phyloP scores from a whole-genome alignment of 345 rosid genomes.

The Moricandia moricandioides region DNA sequence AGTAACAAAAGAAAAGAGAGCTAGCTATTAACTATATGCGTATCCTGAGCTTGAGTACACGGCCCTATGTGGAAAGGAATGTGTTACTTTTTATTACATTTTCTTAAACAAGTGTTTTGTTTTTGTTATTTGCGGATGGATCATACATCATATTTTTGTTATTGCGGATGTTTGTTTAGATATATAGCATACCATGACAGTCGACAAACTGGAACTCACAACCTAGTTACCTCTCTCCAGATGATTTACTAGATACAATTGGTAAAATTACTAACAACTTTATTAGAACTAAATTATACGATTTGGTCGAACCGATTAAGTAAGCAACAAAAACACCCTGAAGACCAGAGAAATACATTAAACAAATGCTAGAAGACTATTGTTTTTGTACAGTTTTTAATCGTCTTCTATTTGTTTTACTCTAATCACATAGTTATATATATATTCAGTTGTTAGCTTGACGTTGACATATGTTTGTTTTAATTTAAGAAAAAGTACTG shows the following conservation, averaged over 20 bases:
- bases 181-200: not conserved
- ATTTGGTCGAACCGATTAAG: not conserved
- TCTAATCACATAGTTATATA: not conserved
- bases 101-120: not conserved
- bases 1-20: too few relatives aligned
- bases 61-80: not conserved
- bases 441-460: not conserved
- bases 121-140: not conserved
- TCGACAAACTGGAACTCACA: not conserved
- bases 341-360: not conserved
- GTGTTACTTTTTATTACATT: not conserved
- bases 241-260: not conserved
- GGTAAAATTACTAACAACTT: not conserved
- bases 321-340: not conserved
- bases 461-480: slow-evolving; percentile 11
- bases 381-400: not conserved
- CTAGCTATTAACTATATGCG: not conserved
- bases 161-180: not conserved
- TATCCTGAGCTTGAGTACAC: not conserved
- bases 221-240: not conserved
- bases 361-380: not conserved
- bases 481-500: not conserved
- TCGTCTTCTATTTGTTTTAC: not conserved
- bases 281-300: not conserved
- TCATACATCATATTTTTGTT: not conserved